Percentiles rank a stretch among this genome's conserved stretches.
phyloP scores from a whole-genome alignment of 305 asterid genomes.

The Ilex paraguariensis region DNA sequence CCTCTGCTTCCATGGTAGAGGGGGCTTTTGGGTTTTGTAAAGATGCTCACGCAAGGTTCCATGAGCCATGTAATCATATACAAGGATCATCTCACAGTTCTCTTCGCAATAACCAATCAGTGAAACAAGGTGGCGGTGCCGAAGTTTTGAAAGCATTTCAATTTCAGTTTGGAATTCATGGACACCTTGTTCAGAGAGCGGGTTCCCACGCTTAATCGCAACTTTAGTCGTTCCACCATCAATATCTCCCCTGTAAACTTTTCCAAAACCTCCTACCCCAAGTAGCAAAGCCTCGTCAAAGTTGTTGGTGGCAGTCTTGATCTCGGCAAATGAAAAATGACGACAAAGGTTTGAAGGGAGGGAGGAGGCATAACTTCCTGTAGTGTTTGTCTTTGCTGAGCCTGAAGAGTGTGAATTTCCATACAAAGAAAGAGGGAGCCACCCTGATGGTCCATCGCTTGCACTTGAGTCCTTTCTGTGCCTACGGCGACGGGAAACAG shows the following conservation, averaged over 20 bases:
- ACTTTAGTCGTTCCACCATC: slow-evolving; percentile 18
- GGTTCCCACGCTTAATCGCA: slow-evolving; percentile 20
- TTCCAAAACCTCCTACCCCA: slow-evolving; percentile 27
- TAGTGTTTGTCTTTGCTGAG: slow-evolving; percentile 8
- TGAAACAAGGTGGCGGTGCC: slow-evolving; percentile 26
- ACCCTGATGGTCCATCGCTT: slow-evolving; percentile 6
- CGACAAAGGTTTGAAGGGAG: slow-evolving; percentile 19
- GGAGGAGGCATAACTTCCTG: slow-evolving; percentile 14
- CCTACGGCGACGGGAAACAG: slow-evolving; percentile 11
- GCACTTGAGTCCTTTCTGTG: not conserved
- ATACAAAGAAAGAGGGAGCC: slow-evolving; percentile 23
- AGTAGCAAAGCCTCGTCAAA: slow-evolving; percentile 11
- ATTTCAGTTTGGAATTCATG: slow-evolving; percentile 27
- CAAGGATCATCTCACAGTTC: slow-evolving; percentile 21
- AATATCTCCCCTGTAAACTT: slow-evolving; percentile 25
- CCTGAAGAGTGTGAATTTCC: slow-evolving; percentile 20
- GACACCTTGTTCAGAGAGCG: slow-evolving; percentile 17
- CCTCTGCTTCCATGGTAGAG: slow-evolving; percentile 21
- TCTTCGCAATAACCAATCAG: slow-evolving; percentile 26
- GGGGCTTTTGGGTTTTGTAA: slow-evolving; percentile 14
- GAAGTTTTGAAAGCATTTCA: slow-evolving; percentile 22
- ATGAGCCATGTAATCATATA: slow-evolving; percentile 24
- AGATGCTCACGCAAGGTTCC: slow-evolving; percentile 29
- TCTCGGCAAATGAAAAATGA: slow-evolving; percentile 20
- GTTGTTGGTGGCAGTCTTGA: slow-evolving; percentile 19